These are phyloP conservation scores for Penicillium sp. DNA, from an alignment of 2,329 filamentous ascomycete species.

Conservation along the genomic window DNA sequence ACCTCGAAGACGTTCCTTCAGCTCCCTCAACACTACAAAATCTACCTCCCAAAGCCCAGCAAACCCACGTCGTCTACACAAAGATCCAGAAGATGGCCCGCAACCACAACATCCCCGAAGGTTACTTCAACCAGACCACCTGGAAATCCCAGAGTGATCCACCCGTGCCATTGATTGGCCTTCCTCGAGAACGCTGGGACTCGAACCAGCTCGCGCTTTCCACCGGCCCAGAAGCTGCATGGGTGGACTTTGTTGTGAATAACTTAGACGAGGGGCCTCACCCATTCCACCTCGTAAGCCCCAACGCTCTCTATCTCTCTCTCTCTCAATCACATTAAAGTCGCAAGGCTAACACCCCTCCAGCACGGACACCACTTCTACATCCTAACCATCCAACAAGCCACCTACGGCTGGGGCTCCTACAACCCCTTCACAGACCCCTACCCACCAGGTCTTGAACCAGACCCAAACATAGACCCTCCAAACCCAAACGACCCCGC, in stretches of 20 bases:
- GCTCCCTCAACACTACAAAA: conserved; percentile 28
- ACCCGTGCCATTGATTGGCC: conserved; percentile 34
- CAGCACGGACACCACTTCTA: conserved; percentile 43
- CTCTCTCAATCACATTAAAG: not conserved
- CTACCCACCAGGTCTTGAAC: conserved; percentile 24
- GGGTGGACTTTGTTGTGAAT: conserved; percentile 54
- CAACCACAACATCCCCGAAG: conserved; percentile 47
- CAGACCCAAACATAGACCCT: not conserved
- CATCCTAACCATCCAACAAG: conserved; percentile 32
- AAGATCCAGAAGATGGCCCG: conserved; percentile 49
- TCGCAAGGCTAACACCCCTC: not conserved
- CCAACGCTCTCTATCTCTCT: too few relatives aligned
- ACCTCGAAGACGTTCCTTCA: conserved; percentile 32
- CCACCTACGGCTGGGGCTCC: conserved; percentile 39
- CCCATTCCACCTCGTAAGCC: conserved; percentile 52
- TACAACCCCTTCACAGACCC: conserved; percentile 40
- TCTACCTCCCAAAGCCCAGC: conserved; percentile 35
- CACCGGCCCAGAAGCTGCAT: conserved; percentile 33
- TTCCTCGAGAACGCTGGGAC: conserved; percentile 45
- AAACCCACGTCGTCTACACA: conserved; percentile 50
- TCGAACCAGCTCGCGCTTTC: conserved; percentile 44
- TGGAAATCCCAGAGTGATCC: conserved; percentile 45
- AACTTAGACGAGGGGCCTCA: conserved; percentile 55
- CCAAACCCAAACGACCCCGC: conserved; percentile 23
- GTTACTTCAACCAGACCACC: conserved; percentile 53